Base-by-base conservation (phyloP, 1,139 yeast genomes). In the Yamadazyma friedrichii region DNA sequence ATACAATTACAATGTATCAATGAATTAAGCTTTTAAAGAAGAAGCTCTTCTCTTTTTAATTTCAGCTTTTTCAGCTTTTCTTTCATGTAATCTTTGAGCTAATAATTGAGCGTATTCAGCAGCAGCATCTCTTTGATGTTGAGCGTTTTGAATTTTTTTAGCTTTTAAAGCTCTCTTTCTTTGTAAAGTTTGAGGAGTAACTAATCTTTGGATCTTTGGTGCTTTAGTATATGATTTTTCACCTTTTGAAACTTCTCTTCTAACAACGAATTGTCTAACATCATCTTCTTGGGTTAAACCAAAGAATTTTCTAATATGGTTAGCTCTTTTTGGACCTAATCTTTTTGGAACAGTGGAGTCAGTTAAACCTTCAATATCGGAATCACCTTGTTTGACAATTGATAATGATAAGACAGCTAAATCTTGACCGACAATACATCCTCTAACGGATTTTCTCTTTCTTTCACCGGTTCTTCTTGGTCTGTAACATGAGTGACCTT, bases 311-410 rank as follows among this genome's bases (percentile, higher is more conserved):
- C 98, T 89, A 74, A 93, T 93, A 89, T 91, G 78, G 94, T 88
- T 89, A 70, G 98, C 98, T 85, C 98, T 89, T 95, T 93, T 93
- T 78, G 98, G 98, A 67, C 98, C 98, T 70, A 91, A 86, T 83
- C 98, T 89, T 86, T 91, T 91, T 79, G 98, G 96, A 66, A 85
- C 84, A 70, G 94, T 83, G 67, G 82, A 64, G 74, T 94, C 95
- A 63, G 98, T 93, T 67, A 93, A 81, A 74, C 98, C 98, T 64
- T 79, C 96, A 61, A 93, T 88, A 62, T 93, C 98, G 58, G 76
- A 68, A 53, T 93, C 98, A 76, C 98, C 98, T 80, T 88, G 95
- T 84, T 93, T 93, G 76, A 87, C 91, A 74, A 93, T 78, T 63
- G 91, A 82, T 66, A 93, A 84, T 57, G 98, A 81, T 62, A 93